Evolutionary conservation across 495 filamentous ascomycete species (phyloP).

Genomic region (Cercophora samala): DNA sequence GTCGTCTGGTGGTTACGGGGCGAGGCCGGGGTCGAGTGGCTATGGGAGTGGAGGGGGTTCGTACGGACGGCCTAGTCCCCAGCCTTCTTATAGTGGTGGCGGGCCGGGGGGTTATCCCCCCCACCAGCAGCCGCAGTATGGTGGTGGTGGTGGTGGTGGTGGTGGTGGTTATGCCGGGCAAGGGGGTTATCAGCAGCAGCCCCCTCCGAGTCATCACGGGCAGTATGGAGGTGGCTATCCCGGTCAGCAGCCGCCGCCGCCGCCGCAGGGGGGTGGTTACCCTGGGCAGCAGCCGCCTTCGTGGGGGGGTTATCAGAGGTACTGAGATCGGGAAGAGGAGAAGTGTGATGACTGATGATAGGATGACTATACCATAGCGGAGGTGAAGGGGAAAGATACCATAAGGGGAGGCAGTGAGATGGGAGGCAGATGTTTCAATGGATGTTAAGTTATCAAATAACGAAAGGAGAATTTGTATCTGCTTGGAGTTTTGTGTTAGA

Average conservation of each 20-base stretch:
- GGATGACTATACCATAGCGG: background rate
- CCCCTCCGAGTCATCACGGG: conserved; percentile 7
- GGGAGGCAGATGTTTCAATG: background rate
- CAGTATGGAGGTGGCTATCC: conserved; percentile 10
- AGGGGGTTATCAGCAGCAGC: conserved; percentile 2
- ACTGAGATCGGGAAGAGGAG: background rate
- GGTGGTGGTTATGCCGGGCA: background rate
- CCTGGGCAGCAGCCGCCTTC: conserved; percentile 15
- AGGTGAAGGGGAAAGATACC: background rate
- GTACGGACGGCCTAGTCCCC: conserved; percentile 15
- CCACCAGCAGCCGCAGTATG: conserved; percentile 10
- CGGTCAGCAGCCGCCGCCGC: conserved; percentile 2
- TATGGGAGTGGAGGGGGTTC: background rate
- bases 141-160: background rate
- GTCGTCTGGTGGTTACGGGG: background rate
- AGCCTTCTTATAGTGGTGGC: conserved; percentile 14
- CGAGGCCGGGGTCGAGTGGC: background rate
- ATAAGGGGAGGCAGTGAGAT: background rate
- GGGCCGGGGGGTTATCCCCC: background rate
- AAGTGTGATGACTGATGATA: background rate
- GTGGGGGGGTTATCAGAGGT: conserved; percentile 21
- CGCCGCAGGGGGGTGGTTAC: background rate
- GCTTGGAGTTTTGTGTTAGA: too few relatives aligned
- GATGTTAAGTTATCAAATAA: background rate
- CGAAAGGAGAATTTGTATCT: too few relatives aligned